These are phyloP conservation scores for Lodderomyces pseudojiufengensis DNA, from an alignment of 1,139 yeast species.

Conservation along the genomic window DNA sequence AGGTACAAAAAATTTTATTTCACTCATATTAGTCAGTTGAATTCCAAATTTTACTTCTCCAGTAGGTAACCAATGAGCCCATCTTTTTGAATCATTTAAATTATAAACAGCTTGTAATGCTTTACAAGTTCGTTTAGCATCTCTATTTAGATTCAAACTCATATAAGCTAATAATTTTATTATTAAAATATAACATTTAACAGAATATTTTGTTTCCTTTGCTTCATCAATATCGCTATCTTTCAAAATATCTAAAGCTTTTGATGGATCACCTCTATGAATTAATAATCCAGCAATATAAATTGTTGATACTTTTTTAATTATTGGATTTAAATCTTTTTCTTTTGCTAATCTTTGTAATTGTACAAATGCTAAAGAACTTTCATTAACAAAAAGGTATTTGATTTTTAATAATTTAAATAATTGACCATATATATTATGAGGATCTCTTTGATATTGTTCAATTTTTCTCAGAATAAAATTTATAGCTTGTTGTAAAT, in stretches of 20 bases:
- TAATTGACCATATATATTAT: slow-evolving; percentile 17
- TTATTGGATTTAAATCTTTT: slow-evolving; percentile 9
- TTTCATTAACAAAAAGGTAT: slow-evolving; percentile 23
- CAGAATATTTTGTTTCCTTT: slow-evolving; percentile 19
- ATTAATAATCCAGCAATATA: slow-evolving; percentile 17
- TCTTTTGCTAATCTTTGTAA: slow-evolving; percentile 19
- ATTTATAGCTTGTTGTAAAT: slow-evolving; percentile 22
- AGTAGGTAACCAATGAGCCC: slow-evolving; percentile 6
- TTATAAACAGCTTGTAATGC: background rate
- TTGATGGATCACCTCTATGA: slow-evolving; percentile 27
- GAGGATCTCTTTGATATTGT: slow-evolving; percentile 13
- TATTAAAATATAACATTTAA: slow-evolving; percentile 23
- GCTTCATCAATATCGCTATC: slow-evolving; percentile 15
- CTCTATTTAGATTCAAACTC: slow-evolving; percentile 19
- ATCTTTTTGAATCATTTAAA: slow-evolving; percentile 1
- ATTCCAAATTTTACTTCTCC: slow-evolving; percentile 3
- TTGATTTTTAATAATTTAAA: slow-evolving; percentile 29
- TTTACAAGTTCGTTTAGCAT: background rate
- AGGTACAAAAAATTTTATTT: slow-evolving; percentile 16
- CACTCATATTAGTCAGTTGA: background rate
- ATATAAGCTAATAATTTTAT: slow-evolving; percentile 21
- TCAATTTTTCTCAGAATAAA: slow-evolving; percentile 25
- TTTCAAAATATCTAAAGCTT: slow-evolving; percentile 2
- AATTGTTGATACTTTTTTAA: slow-evolving; percentile 11
- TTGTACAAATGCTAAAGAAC: slow-evolving; percentile 22